These are phyloP conservation scores for Peronospora farinosa DNA, from an alignment of 352 stramenopile species.

Conservation along the genomic window DNA sequence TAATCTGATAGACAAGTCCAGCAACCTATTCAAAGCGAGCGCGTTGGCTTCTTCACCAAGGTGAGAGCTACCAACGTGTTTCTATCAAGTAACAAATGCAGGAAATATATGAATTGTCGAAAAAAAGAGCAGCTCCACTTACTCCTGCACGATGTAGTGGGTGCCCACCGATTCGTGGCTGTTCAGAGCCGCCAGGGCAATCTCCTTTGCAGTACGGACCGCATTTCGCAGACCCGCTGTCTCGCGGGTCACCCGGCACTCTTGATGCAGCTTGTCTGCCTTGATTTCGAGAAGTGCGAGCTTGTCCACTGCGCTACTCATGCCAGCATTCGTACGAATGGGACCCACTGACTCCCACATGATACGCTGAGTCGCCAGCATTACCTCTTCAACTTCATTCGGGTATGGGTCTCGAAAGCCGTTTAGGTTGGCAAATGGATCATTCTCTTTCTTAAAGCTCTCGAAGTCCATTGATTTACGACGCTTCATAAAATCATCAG, in stretches of 20 bases:
- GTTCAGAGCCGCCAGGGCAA: constrained; percentile 73
- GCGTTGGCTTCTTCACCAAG: no score
- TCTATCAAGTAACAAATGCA: constrained; percentile 10
- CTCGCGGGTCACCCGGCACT: constrained; percentile 57
- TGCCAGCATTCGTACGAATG: constrained; percentile 70
- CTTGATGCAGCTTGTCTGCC: constrained; percentile 71
- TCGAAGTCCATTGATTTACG: constrained; percentile 15
- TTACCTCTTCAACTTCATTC: constrained; percentile 56
- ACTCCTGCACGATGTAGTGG: constrained; percentile 82
- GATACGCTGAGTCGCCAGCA: constrained; percentile 61
- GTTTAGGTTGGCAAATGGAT: constrained; percentile 39
- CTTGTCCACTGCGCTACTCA: constrained; percentile 73
- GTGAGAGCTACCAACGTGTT: not conserved
- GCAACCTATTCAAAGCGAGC: no score
- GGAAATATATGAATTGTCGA: not conserved
- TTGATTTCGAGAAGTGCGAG: constrained; percentile 74
- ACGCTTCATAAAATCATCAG: constrained; percentile 58
- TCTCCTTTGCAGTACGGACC: constrained; percentile 76
- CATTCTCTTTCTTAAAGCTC: constrained; percentile 14
- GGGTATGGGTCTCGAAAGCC: constrained; percentile 36
- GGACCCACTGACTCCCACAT: constrained; percentile 94
- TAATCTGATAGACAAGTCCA: no score
- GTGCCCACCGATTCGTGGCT: constrained; percentile 84
- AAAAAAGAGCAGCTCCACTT: constrained; percentile 18
- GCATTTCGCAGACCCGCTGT: constrained; percentile 86